These are phyloP conservation scores for Phytophthora colocasiae DNA, from an alignment of 352 stramenopile genomes.

Conservation along the genomic window DNA sequence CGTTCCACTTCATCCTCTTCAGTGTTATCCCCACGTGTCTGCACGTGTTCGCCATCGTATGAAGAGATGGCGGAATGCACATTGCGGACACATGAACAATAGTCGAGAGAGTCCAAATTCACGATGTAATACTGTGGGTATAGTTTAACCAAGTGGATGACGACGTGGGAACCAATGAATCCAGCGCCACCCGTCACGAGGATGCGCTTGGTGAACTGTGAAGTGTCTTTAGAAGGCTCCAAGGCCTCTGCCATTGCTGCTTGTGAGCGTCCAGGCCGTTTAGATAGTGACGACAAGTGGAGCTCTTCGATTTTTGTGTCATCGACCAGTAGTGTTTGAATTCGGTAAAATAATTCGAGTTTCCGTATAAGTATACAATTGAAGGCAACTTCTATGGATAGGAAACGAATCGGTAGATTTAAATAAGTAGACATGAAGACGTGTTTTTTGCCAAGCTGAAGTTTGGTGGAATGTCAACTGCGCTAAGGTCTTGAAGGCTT, in stretches of 20 bases:
- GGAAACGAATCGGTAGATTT: not conserved
- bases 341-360: conserved; percentile 1
- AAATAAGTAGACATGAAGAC: conserved; percentile 4
- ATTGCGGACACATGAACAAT: conserved; percentile 76
- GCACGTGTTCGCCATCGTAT: conserved; percentile 2
- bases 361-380: conserved; percentile 12
- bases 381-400: not conserved
- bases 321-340: conserved; percentile 29
- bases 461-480: conserved; percentile 7
- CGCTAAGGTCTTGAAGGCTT: not conserved
- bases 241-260: conserved; percentile 4
- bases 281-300: conserved; percentile 4
- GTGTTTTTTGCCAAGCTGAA: conserved; percentile 25
- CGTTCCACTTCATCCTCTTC: conserved; percentile 35
- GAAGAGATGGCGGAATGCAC: conserved; percentile 66
- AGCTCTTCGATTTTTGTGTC: conserved; percentile 21
- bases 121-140: conserved; percentile 98
- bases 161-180: conserved; percentile 97
- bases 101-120: conserved; percentile 94
- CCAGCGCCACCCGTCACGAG: conserved; percentile 97
- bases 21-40: conserved; percentile 3
- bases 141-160: conserved; percentile 96
- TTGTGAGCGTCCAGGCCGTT: not conserved
- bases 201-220: conserved; percentile 89
- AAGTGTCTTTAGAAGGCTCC: not conserved